Evolutionary conservation across 495 filamentous ascomycete species (phyloP).

Genomic region (Aspergillus ellipticus): DNA sequence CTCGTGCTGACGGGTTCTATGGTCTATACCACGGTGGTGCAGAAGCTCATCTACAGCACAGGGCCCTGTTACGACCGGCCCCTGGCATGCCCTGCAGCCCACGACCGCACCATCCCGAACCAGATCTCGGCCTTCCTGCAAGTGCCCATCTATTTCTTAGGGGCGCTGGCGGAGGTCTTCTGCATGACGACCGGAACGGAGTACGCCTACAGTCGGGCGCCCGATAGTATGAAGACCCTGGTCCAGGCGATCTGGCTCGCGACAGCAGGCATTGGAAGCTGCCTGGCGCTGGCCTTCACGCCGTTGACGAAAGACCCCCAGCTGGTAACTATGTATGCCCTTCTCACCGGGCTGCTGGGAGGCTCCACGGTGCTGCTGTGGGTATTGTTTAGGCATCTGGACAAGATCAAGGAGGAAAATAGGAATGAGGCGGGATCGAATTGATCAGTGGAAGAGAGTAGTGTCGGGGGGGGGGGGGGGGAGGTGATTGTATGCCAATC

Average conservation of each 20-base stretch:
- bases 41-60: constrained; percentile 31
- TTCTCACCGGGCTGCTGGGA: constrained; percentile 16
- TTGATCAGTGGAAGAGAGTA: no score
- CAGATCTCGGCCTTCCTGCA: constrained; percentile 51
- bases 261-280: constrained; percentile 19
- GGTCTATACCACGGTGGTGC: constrained; percentile 47
- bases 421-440: no score
- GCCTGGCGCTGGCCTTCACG: constrained; percentile 25
- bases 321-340: constrained; percentile 7
- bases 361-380: constrained; percentile 6
- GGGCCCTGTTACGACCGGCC: constrained; percentile 52
- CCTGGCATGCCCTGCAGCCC: constrained; percentile 27
- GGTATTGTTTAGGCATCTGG: constrained; percentile 7
- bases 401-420: neutral
- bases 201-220: constrained; percentile 38
- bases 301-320: constrained; percentile 28
- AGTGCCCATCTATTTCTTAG: constrained; percentile 51
- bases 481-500: no score
- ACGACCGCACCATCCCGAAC: constrained; percentile 28
- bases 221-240: constrained; percentile 27
- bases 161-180: constrained; percentile 57
- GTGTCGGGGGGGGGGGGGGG: no score
- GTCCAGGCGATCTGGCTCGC: constrained; percentile 25
- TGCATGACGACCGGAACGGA: constrained; percentile 50
- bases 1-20: constrained; percentile 38